Percentiles rank a stretch among this genome's conserved stretches.
Evolutionary conservation across 208 protist species (phyloP).

Genomic region (Leishmania aethiopica): DNA sequence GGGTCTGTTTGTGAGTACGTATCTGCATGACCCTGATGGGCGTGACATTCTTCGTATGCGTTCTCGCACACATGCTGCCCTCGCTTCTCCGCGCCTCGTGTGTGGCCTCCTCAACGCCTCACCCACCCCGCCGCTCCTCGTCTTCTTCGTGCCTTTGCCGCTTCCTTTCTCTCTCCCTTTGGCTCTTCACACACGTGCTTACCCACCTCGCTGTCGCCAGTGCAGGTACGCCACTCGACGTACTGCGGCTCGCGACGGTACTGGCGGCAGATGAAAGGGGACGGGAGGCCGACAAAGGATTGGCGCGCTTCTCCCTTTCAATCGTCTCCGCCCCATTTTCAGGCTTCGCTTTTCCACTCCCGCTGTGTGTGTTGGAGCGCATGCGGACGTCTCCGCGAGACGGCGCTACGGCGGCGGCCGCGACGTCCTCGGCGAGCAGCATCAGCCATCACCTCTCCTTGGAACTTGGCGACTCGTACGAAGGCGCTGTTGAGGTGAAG

Average conservation of each 20-base stretch:
- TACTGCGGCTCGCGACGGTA: neutral
- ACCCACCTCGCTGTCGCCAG: neutral
- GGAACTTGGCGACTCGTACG: constrained; percentile 68
- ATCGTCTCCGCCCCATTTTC: neutral
- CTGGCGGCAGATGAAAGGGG: neutral
- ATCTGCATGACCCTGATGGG: neutral
- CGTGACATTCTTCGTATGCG: neutral
- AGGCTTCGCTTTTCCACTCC: neutral
- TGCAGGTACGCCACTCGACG: neutral
- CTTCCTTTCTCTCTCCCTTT: neutral
- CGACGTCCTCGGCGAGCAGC: neutral
- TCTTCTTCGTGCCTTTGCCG: neutral
- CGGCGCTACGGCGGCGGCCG: neutral
- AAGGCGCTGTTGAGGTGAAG: constrained; percentile 44
- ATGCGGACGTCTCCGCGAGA: neutral
- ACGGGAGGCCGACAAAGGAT: neutral
- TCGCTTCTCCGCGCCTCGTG: neutral
- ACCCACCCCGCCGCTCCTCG: neutral
- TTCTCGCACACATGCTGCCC: neutral
- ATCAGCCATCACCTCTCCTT: constrained; percentile 30
- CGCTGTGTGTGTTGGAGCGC: neutral
- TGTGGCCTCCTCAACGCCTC: neutral
- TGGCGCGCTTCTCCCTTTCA: neutral
- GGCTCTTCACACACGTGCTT: neutral
- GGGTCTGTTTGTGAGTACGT: neutral